phyloP scores from a whole-genome alignment of 495 filamentous ascomycete species.

The Aspergillus diversus region DNA sequence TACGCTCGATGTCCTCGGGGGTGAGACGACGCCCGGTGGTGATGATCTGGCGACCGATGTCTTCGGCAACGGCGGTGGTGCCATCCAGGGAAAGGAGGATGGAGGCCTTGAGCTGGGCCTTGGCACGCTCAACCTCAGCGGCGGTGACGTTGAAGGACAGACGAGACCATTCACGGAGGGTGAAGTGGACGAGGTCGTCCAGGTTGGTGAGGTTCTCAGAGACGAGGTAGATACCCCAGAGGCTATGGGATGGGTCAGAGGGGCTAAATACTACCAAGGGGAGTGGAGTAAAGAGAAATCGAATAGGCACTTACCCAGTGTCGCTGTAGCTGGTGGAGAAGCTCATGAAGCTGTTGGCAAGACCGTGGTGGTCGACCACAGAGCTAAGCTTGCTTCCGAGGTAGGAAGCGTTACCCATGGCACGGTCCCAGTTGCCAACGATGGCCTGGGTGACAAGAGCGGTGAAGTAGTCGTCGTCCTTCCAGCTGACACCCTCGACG shows the following conservation, averaged over 20 bases:
- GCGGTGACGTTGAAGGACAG: conserved; percentile 83
- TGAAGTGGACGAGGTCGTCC: conserved; percentile 97
- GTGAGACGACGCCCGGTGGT: conserved; percentile 90
- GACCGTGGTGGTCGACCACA: conserved; percentile 86
- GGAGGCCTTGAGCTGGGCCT: conserved; percentile 98
- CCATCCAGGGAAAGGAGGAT: conserved; percentile 96
- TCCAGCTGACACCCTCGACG: conserved; percentile 99
- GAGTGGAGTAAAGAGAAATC: neutral
- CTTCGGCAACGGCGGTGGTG: conserved; percentile 95
- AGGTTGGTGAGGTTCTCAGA: conserved; percentile 83
- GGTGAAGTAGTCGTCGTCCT: conserved; percentile 98
- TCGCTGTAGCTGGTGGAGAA: conserved; percentile 99
- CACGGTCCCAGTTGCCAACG: conserved; percentile 98
- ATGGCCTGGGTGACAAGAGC: conserved; percentile 97
- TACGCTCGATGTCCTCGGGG: conserved; percentile 91
- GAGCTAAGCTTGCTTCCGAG: conserved; percentile 96
- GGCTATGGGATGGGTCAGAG: conserved; percentile 55
- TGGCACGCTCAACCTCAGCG: conserved; percentile 95
- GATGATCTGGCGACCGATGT: conserved; percentile 97
- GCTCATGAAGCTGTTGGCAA: conserved; percentile 99
- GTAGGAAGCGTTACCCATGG: conserved; percentile 95
- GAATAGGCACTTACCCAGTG: conserved; percentile 72
- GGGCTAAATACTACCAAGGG: neutral
- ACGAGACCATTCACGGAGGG: conserved; percentile 96
- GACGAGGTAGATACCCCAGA: conserved; percentile 99